These are phyloP conservation scores for Penicillium nucicola DNA, from an alignment of 495 filamentous ascomycete species.

Conservation along the genomic window DNA sequence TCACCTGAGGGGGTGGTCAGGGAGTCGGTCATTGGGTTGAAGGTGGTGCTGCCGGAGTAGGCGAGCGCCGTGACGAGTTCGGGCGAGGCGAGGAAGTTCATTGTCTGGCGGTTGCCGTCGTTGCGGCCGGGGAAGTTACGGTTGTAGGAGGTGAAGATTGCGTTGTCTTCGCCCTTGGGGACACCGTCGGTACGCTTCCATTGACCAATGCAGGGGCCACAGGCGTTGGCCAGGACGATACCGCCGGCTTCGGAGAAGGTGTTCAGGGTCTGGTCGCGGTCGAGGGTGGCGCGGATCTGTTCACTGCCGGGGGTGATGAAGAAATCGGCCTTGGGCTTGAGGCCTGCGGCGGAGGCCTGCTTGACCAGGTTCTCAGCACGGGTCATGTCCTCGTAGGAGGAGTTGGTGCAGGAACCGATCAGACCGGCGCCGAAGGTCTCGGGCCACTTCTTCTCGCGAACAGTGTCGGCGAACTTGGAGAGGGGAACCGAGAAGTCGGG, in stretches of 20 bases:
- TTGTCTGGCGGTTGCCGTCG: constrained; percentile 90
- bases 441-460: constrained; percentile 84
- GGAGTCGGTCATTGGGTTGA: constrained; percentile 91
- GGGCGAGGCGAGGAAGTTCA: constrained; percentile 97
- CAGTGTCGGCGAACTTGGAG: constrained; percentile 79
- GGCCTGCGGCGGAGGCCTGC: constrained; percentile 79
- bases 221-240: constrained; percentile 89
- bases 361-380: constrained; percentile 87
- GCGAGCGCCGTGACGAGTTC: constrained; percentile 96
- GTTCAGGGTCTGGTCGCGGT: constrained; percentile 76
- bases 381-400: constrained; percentile 97
- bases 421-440: constrained; percentile 85
- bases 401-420: constrained; percentile 98
- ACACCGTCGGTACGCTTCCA: constrained; percentile 90
- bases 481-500: constrained; percentile 91
- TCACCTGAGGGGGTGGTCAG: constrained; percentile 78
- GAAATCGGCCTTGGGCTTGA: constrained; percentile 86
- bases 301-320: constrained; percentile 96
- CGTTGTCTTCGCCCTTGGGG: constrained; percentile 81
- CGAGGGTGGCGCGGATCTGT: constrained; percentile 91
- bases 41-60: constrained; percentile 87
- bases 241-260: constrained; percentile 89
- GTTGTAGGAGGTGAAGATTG: constrained; percentile 97
- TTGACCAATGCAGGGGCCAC: constrained; percentile 92
- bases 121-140: constrained; percentile 97